phyloP scores from a whole-genome alignment of 192 early-diverging fungal species.

The Rhizophlyctis rosea region DNA sequence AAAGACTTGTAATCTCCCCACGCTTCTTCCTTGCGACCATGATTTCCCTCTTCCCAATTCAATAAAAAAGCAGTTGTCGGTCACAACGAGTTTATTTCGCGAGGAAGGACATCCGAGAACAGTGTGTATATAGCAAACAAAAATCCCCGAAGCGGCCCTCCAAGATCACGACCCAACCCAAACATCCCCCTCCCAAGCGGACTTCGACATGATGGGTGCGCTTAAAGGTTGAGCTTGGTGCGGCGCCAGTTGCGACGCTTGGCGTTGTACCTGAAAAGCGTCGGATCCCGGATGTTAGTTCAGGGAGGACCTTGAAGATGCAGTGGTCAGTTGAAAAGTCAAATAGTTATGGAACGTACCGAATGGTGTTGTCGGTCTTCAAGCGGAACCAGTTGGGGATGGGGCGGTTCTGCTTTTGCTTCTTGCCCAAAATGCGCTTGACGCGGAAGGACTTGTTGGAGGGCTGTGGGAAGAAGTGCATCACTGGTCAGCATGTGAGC shows the following conservation, averaged over 20 bases:
- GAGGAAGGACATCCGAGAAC: too few species aligned
- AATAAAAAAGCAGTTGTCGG: too few species aligned
- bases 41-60: too few species aligned
- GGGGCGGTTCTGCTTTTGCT: conserved; percentile 97
- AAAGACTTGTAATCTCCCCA: too few species aligned
- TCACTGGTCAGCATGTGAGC: not conserved
- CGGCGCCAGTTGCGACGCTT: conserved; percentile 99
- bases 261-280: conserved; percentile 90
- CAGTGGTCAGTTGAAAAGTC: not conserved
- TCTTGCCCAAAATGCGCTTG: conserved; percentile 99
- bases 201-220: conserved; percentile 7
- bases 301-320: not conserved
- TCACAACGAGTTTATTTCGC: too few species aligned
- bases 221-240: conserved; percentile 95
- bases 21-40: too few species aligned
- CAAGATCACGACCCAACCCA: too few species aligned
- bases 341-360: conserved; percentile 34
- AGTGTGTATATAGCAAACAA: too few species aligned
- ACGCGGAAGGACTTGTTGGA: conserved; percentile 96
- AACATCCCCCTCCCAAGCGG: conserved; percentile 6
- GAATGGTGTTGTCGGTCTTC: conserved; percentile 90
- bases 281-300: too few species aligned
- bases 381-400: conserved; percentile 97
- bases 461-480: conserved; percentile 56
- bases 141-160: too few species aligned